A percentile compares a stretch with the other conserved stretches of the same genome.
Conservation (phyloP, 2,329 filamentous ascomycete species). For the Didymosphaeria variabile region DNA sequence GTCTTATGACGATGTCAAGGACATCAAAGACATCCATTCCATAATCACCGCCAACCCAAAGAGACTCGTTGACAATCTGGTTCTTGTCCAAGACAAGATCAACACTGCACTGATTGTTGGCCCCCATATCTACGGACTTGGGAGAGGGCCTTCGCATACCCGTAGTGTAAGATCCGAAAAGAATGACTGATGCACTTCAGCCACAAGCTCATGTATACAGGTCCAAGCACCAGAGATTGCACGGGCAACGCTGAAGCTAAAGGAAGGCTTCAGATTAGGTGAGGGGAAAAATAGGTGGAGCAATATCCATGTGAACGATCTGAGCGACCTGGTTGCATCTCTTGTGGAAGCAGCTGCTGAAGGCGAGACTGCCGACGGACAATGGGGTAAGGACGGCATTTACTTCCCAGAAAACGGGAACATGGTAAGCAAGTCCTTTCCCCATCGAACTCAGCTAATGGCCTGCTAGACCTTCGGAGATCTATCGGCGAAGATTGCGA, state of each 20-base stretch:
- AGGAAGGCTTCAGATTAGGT: conserved; percentile 61
- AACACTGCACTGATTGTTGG: conserved; percentile 63
- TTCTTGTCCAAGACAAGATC: conserved; percentile 21
- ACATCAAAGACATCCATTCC: background rate
- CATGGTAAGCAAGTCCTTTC: conserved; percentile 12
- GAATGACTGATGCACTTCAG: background rate
- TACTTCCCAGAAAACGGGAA: conserved; percentile 70
- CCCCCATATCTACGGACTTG: conserved; percentile 67
- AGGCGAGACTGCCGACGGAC: conserved; percentile 12
- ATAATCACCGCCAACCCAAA: conserved; percentile 17
- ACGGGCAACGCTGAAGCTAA: conserved; percentile 57
- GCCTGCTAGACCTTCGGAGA: conserved; percentile 24
- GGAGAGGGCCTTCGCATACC: conserved; percentile 63
- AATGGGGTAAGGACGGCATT: conserved; percentile 68
- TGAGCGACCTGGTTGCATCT: conserved; percentile 61
- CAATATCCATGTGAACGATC: conserved; percentile 64
- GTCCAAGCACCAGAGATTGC: conserved; percentile 64
- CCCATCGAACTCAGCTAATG: background rate
- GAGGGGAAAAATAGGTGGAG: conserved; percentile 65
- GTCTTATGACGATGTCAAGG: conserved; percentile 14
- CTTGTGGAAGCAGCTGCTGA: conserved; percentile 61
- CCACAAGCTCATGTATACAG: background rate
- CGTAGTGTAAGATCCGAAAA: conserved; percentile 50
- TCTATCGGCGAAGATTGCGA: conserved; percentile 19
- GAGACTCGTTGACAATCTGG: conserved; percentile 27